These are phyloP conservation scores for Clonostachys rhizophaga DNA, from an alignment of 2,329 filamentous ascomycete species.

Conservation along the genomic window DNA sequence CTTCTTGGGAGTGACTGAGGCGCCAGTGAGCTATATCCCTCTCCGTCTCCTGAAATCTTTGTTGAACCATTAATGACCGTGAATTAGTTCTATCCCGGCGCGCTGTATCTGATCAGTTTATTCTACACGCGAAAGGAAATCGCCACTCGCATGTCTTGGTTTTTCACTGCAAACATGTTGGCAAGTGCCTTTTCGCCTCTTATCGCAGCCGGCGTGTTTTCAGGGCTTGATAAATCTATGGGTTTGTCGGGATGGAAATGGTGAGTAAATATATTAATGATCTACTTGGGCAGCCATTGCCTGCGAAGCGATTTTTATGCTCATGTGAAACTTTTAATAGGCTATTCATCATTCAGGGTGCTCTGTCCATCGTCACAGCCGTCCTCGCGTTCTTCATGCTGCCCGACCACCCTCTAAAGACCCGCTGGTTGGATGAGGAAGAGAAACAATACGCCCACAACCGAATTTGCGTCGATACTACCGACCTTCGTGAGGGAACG, in stretches of 20 bases:
- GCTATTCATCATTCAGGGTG: conserved; percentile 64
- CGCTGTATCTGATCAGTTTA: conserved; percentile 37
- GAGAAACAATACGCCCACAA: conserved; percentile 33
- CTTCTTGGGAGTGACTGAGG: conserved; percentile 8
- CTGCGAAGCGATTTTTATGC: conserved; percentile 14
- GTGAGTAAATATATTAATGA: conserved; percentile 56
- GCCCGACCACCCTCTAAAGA: conserved; percentile 34
- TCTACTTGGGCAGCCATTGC: conserved; percentile 18
- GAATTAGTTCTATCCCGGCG: conserved; percentile 39
- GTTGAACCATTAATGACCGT: conserved; percentile 24
- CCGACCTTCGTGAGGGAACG: conserved; percentile 31
- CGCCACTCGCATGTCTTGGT: conserved; percentile 53
- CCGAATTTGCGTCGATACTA: conserved; percentile 38
- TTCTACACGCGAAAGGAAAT: conserved; percentile 42
- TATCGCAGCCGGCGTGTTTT: conserved; percentile 41
- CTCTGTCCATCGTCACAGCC: conserved; percentile 22
- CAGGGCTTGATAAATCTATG: conserved; percentile 31
- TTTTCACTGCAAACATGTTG: conserved; percentile 50
- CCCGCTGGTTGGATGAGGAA: conserved; percentile 33
- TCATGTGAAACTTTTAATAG: conserved; percentile 26
- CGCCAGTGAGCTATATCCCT: conserved; percentile 1
- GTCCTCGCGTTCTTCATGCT: conserved; percentile 18
- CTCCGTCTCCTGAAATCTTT: neutral
- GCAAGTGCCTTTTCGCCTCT: conserved; percentile 47
- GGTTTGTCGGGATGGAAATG: conserved; percentile 60